phyloP scores from a whole-genome alignment of 441 rosid species.

The Adansonia madagascariensis region DNA sequence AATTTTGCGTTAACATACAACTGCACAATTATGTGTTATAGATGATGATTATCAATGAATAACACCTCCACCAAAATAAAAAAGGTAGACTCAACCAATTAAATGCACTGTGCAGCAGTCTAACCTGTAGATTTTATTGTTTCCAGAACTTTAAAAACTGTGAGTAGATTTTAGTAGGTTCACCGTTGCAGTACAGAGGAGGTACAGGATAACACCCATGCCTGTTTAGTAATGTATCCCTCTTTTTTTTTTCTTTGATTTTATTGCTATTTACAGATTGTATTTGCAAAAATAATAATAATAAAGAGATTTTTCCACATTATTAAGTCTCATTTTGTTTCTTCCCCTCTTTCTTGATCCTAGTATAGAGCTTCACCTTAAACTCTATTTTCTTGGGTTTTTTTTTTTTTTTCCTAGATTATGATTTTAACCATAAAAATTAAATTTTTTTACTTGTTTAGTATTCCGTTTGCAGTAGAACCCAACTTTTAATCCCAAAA shows the following conservation, averaged over 20 bases:
- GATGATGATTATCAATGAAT: neutral
- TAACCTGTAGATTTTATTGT: constrained; percentile 14
- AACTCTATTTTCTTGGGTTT: no score
- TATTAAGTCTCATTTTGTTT: no score
- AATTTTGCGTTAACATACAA: constrained; percentile 12
- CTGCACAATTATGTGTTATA: neutral
- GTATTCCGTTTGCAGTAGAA: no score
- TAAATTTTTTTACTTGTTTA: no score
- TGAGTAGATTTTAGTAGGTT: neutral
- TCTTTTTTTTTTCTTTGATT: neutral
- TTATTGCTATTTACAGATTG: neutral
- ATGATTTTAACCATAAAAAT: no score
- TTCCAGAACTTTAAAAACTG: neutral
- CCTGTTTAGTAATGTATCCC: neutral
- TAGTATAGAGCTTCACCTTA: no score
- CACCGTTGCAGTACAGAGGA: constrained; percentile 7
- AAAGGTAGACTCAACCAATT: neutral
- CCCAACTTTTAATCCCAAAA: no score
- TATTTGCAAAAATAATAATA: neutral
- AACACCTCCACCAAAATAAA: neutral
- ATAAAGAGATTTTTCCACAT: neutral
- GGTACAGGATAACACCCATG: neutral
- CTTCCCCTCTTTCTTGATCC: no score
- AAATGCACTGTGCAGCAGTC: constrained; percentile 14
- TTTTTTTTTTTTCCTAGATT: no score